Evolutionary conservation across 106 monocot genomes (phyloP), one percentile per base, ranked within the genome.

Genomic region (Acanthochlamys bracteata): DNA sequence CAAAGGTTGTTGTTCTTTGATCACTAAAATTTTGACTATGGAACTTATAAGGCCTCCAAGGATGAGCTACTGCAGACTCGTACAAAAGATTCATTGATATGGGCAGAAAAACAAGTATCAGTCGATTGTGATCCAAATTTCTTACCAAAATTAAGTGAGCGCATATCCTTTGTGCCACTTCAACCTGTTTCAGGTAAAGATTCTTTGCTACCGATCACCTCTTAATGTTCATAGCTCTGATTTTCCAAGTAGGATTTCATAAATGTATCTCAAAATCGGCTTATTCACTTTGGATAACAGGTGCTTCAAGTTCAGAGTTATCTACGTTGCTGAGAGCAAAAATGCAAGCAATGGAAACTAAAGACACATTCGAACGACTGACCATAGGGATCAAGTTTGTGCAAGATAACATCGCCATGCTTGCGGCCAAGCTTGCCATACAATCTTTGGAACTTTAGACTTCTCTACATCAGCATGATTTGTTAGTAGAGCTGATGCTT

Each of bases 371-470:
- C 9, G 73, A 86, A 54, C 77, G 86, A 65, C 55, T 86, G 16
- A 25, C 52, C 22, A 53, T 57, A 41, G 72, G 67, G 23, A 73
- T 76, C 3, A 24, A 78, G 42, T 77, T 73, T 66, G 72, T 69
- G 20, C 66, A 71, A 61, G 42, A 82, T 10, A 81, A 78, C 39
- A 82, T 82, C 19, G 65, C 75, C 51, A 64, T 80, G 64, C 55
- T 86, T 52, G 86, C 82, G 33, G 86, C 86, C 17, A 78, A 77
- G 57, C 78, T 86, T 60, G 86, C 86, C 8, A 78, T 86, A 65
- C 86, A 86, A 63, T 82, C 81, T 63, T 49, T 82, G 58, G 73
- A 58, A n/a, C n/a, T n/a, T n/a, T n/a, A n/a, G n/a, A n/a, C n/a
- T n/a, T n/a, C n/a, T n/a, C n/a, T n/a, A n/a, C n/a, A n/a, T n/a